A percentile compares a stretch with the other conserved stretches of the same genome.
phyloP scores from a whole-genome alignment of 176 grass and related monocot species.

The Otatea glauca region DNA sequence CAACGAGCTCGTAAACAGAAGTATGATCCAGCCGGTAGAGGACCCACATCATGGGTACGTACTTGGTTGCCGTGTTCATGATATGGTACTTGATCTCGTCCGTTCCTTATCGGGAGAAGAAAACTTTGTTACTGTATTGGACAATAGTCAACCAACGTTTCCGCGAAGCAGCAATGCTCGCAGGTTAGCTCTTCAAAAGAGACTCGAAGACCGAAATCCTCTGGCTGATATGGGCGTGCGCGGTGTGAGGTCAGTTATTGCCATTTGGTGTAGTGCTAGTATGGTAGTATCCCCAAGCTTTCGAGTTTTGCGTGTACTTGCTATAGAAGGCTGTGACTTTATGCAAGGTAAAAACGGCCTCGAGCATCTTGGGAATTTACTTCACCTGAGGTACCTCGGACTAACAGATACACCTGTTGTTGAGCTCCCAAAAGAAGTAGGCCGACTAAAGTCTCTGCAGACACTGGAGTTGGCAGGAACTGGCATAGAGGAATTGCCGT shows the following conservation, averaged over 20 bases:
- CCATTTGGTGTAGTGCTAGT: accelerated
- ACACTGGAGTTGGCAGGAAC: not conserved
- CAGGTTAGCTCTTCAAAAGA: not conserved
- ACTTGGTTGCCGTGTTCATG: not conserved
- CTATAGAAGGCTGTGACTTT: not conserved
- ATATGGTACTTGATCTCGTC: not conserved
- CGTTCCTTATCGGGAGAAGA: not conserved
- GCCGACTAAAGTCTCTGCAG: not conserved
- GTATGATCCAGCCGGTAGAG: not conserved
- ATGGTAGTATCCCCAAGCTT: not conserved
- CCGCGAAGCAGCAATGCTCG: too few relatives aligned
- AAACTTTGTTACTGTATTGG: slow-evolving; percentile 35
- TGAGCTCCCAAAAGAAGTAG: slow-evolving; percentile 17
- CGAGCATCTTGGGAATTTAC: not conserved
- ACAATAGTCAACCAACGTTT: not conserved
- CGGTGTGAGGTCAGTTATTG: slow-evolving; percentile 10
- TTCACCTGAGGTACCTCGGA: slow-evolving; percentile 17
- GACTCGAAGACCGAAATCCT: not conserved
- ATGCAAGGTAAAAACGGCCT: not conserved
- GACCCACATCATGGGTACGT: accelerated
- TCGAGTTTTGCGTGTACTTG: not conserved
- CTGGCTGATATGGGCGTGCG: not conserved
- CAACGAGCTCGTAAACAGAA: slow-evolving; percentile 3
- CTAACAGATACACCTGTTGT: accelerated
- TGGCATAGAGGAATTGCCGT: not conserved